Base-by-base conservation (phyloP, 2,329 filamentous ascomycete species). In the Penicillium sp. region DNA sequence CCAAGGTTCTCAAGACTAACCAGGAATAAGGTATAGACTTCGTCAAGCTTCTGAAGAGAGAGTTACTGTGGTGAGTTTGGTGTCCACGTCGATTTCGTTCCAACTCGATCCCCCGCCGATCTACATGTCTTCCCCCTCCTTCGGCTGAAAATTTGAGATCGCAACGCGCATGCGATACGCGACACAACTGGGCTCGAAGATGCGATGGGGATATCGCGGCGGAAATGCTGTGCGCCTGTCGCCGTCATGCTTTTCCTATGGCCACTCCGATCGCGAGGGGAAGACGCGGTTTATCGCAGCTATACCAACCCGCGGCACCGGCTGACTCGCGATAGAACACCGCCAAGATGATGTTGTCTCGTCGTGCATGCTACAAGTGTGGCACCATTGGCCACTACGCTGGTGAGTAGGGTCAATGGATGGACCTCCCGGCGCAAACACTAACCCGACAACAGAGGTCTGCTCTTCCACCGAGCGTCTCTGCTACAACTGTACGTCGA, bases 401-500 rank as follows among this genome's bases (percentile, higher is more conserved):
- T 59, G 77, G 77, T 79, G 70, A 72, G 76, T 73, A 56, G 44
- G 8, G 22, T 24, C 24, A 27, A 27, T 27, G 24, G 38, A 29
- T 34, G 46, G 31, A 16, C 18, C 24, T 42, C 32, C 14, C 21
- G 40, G 44, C 40, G 47, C 36, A 43, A 36, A 39, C 44, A 59
- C 55, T 60, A 52, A 62, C 49, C 22, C 48, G 27, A 27, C 56
- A 81, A 81, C 73, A 84, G 92, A 97, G 84, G 92, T 96, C 67
- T 99, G 94, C 89, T 94, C 93, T 59, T 97, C 93, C 57, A 90
- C 92, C 57, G 93, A 99, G 84, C 91, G 94, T 72, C 89, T 99
- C 71, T 99, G 94, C 88, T 99, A 99, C 82, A 99, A 99, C 84
- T 99, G 94, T 92, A 82, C 76, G 88, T 79, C 24, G 61, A 52